phyloP scores from a whole-genome alignment of 2,329 filamentous ascomycete species.

The Sporothrix globosa region DNA sequence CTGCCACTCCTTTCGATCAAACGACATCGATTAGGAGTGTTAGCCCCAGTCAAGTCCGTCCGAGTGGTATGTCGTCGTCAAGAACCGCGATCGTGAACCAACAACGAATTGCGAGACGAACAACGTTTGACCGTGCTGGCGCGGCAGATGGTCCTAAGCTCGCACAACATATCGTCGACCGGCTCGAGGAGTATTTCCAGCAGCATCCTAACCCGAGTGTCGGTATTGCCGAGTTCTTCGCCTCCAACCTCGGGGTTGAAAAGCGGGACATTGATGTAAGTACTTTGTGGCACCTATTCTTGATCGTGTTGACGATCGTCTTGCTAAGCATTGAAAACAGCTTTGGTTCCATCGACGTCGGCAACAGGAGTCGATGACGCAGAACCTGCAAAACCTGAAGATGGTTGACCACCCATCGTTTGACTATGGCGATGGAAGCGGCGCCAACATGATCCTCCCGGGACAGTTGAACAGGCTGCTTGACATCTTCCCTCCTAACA shows the following conservation, averaged over 20 bases:
- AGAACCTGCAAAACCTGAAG: slow-evolving; percentile 51
- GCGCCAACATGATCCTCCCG: slow-evolving; percentile 55
- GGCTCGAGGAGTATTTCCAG: slow-evolving; percentile 59
- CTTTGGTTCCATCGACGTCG: slow-evolving; percentile 59
- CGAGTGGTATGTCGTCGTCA: slow-evolving; percentile 11
- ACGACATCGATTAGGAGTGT: not conserved
- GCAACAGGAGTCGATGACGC: slow-evolving; percentile 52
- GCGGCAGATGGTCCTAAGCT: slow-evolving; percentile 52
- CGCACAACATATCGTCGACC: slow-evolving; percentile 53
- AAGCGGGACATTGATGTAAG: slow-evolving; percentile 51
- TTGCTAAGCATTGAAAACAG: slow-evolving; percentile 17
- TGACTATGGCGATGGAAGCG: slow-evolving; percentile 35
- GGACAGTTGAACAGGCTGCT: slow-evolving; percentile 56
- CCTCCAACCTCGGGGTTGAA: slow-evolving; percentile 59
- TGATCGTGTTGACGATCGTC: not conserved
- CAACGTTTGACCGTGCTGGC: slow-evolving; percentile 44
- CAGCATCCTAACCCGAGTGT: slow-evolving; percentile 53
- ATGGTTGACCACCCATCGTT: slow-evolving; percentile 45
- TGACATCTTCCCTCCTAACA: slow-evolving; percentile 53
- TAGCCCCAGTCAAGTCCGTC: slow-evolving; percentile 32
- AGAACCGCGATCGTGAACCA: slow-evolving; percentile 52
- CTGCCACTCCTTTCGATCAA: slow-evolving; percentile 36
- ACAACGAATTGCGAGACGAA: slow-evolving; percentile 48
- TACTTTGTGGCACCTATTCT: not conserved
- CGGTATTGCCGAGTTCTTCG: slow-evolving; percentile 56